These are phyloP conservation scores for Chaetomidium leptoderma DNA, from an alignment of 495 filamentous ascomycete species.

Conservation along the genomic window DNA sequence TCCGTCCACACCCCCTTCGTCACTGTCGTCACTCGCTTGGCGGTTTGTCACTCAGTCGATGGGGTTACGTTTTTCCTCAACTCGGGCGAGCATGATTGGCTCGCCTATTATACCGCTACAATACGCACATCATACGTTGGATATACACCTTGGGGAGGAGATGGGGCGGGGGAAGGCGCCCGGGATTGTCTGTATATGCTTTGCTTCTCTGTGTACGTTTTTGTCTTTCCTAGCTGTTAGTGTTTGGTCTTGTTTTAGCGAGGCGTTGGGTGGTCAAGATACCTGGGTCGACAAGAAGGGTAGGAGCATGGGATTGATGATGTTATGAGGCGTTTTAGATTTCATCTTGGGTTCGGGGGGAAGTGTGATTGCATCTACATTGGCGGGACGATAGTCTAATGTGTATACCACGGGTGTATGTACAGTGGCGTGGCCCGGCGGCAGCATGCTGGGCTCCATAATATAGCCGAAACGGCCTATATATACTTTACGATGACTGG, in stretches of 20 bases:
- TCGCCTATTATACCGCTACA: not conserved
- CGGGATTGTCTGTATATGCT: not conserved
- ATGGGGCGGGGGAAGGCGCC: not conserved
- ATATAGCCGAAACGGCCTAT: no score
- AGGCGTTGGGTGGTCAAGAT: not conserved
- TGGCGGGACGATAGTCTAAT: not conserved
- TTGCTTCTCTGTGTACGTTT: not conserved
- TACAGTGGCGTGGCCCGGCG: no score
- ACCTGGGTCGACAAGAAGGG: not conserved
- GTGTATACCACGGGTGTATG: no score
- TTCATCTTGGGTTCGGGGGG: not conserved
- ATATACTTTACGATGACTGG: no score
- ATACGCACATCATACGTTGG: not conserved
- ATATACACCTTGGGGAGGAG: not conserved
- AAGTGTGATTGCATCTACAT: not conserved
- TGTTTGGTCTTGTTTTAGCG: not conserved
- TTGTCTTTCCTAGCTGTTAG: no score
- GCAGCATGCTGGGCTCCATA: no score
- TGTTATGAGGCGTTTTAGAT: not conserved
- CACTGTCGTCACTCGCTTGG: constrained; percentile 4
- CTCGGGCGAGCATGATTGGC: not conserved
- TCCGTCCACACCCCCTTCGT: constrained; percentile 1
- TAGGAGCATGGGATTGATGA: not conserved
- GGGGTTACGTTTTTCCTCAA: constrained; percentile 12
- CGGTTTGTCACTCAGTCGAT: not conserved